phyloP scores from a whole-genome alignment of 352 stramenopile species.

The Peronospora destructor region DNA sequence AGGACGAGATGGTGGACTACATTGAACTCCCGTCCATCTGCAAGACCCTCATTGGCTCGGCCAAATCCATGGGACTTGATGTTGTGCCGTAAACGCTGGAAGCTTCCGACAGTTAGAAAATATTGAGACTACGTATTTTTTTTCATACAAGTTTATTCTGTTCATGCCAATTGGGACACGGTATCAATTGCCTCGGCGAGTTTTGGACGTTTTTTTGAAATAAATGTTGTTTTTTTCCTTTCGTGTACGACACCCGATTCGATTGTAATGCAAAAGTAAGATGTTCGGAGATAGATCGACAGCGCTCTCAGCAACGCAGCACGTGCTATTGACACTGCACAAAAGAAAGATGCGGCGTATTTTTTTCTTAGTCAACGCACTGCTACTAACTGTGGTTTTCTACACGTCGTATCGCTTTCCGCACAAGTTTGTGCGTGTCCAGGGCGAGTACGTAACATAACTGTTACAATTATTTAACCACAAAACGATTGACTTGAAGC shows the following conservation, averaged over 20 bases:
- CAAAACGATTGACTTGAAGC: background rate
- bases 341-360: constrained; percentile 36
- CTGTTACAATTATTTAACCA: background rate
- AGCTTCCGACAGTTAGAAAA: constrained; percentile 17
- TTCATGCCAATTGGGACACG: too few relatives aligned
- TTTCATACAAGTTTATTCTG: background rate
- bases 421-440: constrained; percentile 63
- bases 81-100: constrained; percentile 47
- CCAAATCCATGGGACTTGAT: constrained; percentile 88
- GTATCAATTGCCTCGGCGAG: too few relatives aligned
- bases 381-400: constrained; percentile 50
- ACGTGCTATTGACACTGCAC: constrained; percentile 37
- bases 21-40: constrained; percentile 89
- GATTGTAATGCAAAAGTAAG: background rate
- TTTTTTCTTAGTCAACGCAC: constrained; percentile 43
- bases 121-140: constrained; percentile 11
- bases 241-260: too few relatives aligned
- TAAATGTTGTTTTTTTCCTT: too few relatives aligned
- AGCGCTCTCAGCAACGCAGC: constrained; percentile 34
- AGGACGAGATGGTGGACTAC: constrained; percentile 90
- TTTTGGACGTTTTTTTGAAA: background rate
- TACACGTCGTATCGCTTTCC: constrained; percentile 51
- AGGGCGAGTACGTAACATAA: constrained; percentile 46
- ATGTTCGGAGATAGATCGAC: constrained; percentile 16
- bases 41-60: constrained; percentile 89